Evolutionary conservation across 176 grass and related monocot species (phyloP).

Genomic region (Hordeum vulgare): DNA sequence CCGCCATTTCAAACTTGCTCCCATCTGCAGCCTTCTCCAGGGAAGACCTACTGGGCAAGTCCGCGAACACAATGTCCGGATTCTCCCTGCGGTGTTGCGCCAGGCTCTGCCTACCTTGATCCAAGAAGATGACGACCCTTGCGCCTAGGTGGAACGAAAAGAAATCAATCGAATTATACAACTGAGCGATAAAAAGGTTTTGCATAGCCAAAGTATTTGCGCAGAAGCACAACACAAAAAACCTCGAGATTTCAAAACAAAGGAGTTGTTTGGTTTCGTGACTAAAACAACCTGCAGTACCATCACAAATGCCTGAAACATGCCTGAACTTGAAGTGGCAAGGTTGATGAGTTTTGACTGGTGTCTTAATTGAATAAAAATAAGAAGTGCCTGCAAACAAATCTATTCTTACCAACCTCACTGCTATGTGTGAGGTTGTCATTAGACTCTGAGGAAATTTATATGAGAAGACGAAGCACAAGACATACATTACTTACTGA

Average conservation of each 20-base stretch:
- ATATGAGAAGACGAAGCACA: neutral
- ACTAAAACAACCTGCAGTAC: neutral
- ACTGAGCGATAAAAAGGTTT: neutral
- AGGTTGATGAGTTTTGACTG: neutral
- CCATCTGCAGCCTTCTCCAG: slow-evolving; percentile 57
- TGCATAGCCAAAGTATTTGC: neutral
- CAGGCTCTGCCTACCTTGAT: slow-evolving; percentile 60
- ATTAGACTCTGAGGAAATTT: neutral
- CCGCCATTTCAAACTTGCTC: slow-evolving; percentile 50
- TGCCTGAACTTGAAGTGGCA: neutral
- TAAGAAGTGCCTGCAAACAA: neutral
- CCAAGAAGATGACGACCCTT: slow-evolving; percentile 75
- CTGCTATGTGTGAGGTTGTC: neutral
- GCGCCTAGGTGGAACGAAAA: slow-evolving; percentile 38
- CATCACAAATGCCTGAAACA: neutral
- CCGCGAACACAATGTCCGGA: slow-evolving; percentile 49
- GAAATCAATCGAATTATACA: neutral
- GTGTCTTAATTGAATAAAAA: neutral
- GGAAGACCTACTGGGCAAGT: slow-evolving; percentile 49
- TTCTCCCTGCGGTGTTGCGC: slow-evolving; percentile 51
- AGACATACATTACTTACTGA: neutral
- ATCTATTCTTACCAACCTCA: neutral
- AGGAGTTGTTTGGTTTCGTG: neutral
- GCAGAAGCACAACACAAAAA: neutral
- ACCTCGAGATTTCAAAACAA: neutral